These are phyloP conservation scores for Hirschioporus abietinus DNA, from an alignment of 768 basidiomycete genomes.

Conservation along the genomic window DNA sequence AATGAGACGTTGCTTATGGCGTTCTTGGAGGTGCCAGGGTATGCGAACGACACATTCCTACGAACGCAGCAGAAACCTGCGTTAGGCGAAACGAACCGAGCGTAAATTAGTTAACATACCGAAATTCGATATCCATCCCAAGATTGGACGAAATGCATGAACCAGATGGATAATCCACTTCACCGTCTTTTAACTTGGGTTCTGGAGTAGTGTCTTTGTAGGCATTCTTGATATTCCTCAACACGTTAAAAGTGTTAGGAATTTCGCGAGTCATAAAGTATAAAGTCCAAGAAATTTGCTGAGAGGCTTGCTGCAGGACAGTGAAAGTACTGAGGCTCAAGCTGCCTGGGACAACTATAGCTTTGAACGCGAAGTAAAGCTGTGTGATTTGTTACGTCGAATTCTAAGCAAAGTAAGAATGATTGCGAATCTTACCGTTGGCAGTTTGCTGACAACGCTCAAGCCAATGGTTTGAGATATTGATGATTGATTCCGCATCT, in stretches of 20 bases:
- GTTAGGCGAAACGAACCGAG: background rate
- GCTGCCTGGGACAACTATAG: background rate
- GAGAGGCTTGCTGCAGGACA: slow-evolving; percentile 11
- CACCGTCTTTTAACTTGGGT: slow-evolving; percentile 9
- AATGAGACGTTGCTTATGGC: slow-evolving; percentile 34
- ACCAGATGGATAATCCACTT: slow-evolving; percentile 7
- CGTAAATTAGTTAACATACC: background rate
- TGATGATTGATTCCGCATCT: slow-evolving; percentile 26
- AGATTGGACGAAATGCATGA: background rate
- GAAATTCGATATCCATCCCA: slow-evolving; percentile 4
- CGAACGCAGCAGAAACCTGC: background rate
- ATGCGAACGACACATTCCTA: slow-evolving; percentile 49
- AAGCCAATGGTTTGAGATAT: slow-evolving; percentile 15
- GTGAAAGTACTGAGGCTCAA: slow-evolving; percentile 7
- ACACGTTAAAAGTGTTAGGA: background rate
- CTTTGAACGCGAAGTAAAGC: background rate
- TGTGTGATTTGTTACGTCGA: background rate
- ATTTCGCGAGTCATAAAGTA: slow-evolving; percentile 2
- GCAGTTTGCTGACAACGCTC: slow-evolving; percentile 30
- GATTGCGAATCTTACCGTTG: slow-evolving; percentile 1
- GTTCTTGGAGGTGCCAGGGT: slow-evolving; percentile 37
- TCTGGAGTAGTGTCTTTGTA: slow-evolving; percentile 8
- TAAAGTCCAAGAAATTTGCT: slow-evolving; percentile 6
- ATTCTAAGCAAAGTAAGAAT: background rate
- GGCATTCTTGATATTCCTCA: slow-evolving; percentile 9